Evolutionary conservation across 2,329 filamentous ascomycete species (phyloP).

Genomic region (Paradendryphiella salina): DNA sequence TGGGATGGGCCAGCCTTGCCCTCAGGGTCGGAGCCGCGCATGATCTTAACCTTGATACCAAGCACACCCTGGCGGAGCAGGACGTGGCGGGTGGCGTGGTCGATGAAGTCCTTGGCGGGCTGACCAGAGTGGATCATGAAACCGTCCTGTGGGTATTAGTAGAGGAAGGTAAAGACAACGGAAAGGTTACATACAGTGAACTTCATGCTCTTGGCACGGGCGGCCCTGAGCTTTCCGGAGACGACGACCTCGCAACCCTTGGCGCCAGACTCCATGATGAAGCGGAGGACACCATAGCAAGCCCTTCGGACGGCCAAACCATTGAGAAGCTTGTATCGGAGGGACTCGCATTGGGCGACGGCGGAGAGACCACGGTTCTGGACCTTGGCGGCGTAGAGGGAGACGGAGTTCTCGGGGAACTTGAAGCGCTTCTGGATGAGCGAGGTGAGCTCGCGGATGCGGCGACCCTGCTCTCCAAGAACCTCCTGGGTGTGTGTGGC

Average conservation of each 20-base stretch:
- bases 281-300: conserved; percentile 99
- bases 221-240: conserved; percentile 97
- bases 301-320: conserved; percentile 97
- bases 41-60: conserved; percentile 99
- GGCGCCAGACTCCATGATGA: conserved; percentile 99
- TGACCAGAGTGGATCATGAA: conserved; percentile 99
- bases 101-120: conserved; percentile 99
- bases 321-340: conserved; percentile 99
- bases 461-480: conserved; percentile 98
- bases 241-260: conserved; percentile 99
- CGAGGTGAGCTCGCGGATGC: conserved; percentile 99
- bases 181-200: conserved; percentile 74
- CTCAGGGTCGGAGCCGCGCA: conserved; percentile 98
- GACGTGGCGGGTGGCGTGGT: conserved; percentile 97
- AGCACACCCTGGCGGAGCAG: conserved; percentile 99
- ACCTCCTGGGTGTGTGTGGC: conserved; percentile 99
- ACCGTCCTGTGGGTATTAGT: conserved; percentile 65
- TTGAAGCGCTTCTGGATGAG: conserved; percentile 99
- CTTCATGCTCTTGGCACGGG: conserved; percentile 99
- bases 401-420: conserved; percentile 99
- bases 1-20: conserved; percentile 98
- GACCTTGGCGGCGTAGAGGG: conserved; percentile 99
- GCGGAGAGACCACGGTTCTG: conserved; percentile 99
- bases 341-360: conserved; percentile 99
- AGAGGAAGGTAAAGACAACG: background rate